Evolutionary conservation across 768 basidiomycete genomes (phyloP).

Genomic region (Lactarius deliciosus): DNA sequence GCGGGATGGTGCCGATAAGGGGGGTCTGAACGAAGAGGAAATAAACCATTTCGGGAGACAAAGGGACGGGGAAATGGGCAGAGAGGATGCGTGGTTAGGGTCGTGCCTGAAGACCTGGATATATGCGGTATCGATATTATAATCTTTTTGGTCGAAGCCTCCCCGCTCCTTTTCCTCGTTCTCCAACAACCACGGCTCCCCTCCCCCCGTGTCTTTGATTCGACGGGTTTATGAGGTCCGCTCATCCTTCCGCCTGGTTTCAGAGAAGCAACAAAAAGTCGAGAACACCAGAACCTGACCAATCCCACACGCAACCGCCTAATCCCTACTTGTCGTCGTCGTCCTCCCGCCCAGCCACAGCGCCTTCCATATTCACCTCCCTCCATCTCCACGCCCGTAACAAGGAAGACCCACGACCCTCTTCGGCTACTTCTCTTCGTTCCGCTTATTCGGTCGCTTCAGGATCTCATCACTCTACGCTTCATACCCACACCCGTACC

Average conservation of each 20-base stretch:
- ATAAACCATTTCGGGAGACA: background rate
- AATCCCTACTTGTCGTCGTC: slow-evolving; percentile 7
- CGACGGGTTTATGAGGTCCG: slow-evolving; percentile 27
- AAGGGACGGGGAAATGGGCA: slow-evolving; percentile 2
- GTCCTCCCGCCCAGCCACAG: background rate
- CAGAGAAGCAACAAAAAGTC: slow-evolving; percentile 25
- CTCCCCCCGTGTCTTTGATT: slow-evolving; percentile 4
- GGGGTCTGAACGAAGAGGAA: background rate
- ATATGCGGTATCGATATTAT: slow-evolving; percentile 5
- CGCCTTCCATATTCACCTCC: slow-evolving; percentile 12
- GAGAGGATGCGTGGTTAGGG: background rate
- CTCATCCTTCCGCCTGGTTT: slow-evolving; percentile 29
- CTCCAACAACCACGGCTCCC: slow-evolving; percentile 6
- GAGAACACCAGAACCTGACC: slow-evolving; percentile 10
- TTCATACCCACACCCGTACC: slow-evolving; percentile 29
- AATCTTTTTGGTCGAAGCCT: background rate
- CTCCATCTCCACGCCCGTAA: slow-evolving; percentile 7
- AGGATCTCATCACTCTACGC: slow-evolving; percentile 40
- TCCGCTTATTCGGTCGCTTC: slow-evolving; percentile 32
- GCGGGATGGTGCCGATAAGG: background rate
- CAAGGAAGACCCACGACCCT: slow-evolving; percentile 1
- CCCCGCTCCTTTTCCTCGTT: slow-evolving; percentile 3
- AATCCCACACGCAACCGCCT: background rate
- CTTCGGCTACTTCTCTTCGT: slow-evolving; percentile 14
- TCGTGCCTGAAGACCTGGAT: background rate